phyloP scores from a whole-genome alignment of 1,284 basidiomycete genomes.

The Microstroma glucosiphilum region DNA sequence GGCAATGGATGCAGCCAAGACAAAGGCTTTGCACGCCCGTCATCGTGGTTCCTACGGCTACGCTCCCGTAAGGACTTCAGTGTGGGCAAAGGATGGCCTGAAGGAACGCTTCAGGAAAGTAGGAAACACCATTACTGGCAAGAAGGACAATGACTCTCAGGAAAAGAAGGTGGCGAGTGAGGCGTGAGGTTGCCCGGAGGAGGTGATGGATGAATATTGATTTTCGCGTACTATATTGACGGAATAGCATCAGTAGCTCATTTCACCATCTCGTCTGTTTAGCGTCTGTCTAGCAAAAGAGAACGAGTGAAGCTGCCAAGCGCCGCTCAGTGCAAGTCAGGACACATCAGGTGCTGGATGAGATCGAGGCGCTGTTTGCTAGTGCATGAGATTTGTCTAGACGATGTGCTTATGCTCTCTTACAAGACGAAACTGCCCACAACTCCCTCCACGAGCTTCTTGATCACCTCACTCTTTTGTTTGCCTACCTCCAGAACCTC shows the following conservation, averaged over 20 bases:
- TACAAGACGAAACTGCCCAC: background rate
- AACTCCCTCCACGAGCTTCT: background rate
- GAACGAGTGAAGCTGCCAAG: no score
- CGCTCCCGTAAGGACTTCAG: slow-evolving; percentile 28
- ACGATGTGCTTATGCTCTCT: no score
- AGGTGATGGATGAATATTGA: no score
- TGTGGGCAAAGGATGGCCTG: slow-evolving; percentile 37
- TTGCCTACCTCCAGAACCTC: slow-evolving; percentile 69
- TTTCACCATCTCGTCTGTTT: no score
- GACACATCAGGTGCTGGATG: no score
- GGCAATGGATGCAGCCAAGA: slow-evolving; percentile 51
- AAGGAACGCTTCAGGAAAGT: slow-evolving; percentile 8
- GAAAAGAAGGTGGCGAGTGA: slow-evolving; percentile 12
- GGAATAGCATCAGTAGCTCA: no score
- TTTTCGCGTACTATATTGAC: no score
- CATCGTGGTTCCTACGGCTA: slow-evolving; percentile 49
- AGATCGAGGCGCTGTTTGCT: no score
- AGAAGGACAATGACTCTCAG: slow-evolving; percentile 12
- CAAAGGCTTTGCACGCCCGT: slow-evolving; percentile 50
- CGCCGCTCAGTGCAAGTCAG: no score
- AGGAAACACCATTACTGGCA: slow-evolving; percentile 5
- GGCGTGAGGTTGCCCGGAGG: background rate
- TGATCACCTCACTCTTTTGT: background rate
- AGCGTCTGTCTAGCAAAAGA: no score
- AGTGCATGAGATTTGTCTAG: no score